Percentiles rank a stretch among this genome's conserved stretches.
Evolutionary conservation across 2,329 filamentous ascomycete species (phyloP).

Genomic region (Fusarium tricinctum): DNA sequence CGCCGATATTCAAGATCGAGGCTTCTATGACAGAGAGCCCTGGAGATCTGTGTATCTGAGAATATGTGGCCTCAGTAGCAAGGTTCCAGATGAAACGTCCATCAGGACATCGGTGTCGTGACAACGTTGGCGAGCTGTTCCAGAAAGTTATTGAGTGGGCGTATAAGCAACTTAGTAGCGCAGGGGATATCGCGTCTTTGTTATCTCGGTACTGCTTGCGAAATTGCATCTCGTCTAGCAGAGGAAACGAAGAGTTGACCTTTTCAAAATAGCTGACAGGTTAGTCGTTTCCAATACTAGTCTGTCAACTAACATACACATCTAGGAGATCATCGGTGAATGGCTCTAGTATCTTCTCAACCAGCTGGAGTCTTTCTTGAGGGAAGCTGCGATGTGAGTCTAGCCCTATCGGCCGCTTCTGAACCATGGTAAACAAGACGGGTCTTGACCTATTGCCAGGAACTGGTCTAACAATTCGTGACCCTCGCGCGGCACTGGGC

Average conservation of each 20-base stretch:
- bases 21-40: constrained; percentile 71
- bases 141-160: constrained; percentile 71
- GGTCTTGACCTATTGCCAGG: constrained; percentile 54
- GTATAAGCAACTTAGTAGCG: constrained; percentile 69
- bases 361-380: constrained; percentile 65
- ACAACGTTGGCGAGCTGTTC: constrained; percentile 62
- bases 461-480: constrained; percentile 51
- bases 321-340: constrained; percentile 65
- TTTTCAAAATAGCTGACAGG: constrained; percentile 49
- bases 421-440: constrained; percentile 63
- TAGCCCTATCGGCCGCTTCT: constrained; percentile 61
- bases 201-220: constrained; percentile 61
- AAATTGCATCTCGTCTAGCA: constrained; percentile 70
- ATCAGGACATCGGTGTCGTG: constrained; percentile 66
- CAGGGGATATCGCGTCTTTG: constrained; percentile 66
- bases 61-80: constrained; percentile 71
- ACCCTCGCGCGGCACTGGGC: constrained; percentile 49
- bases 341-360: constrained; percentile 72
- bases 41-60: constrained; percentile 70
- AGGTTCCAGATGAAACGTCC: constrained; percentile 73
- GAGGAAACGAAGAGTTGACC: constrained; percentile 72
- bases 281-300: constrained; percentile 10
- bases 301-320: constrained; percentile 52
- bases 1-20: constrained; percentile 70
- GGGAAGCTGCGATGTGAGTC: constrained; percentile 56